Percentiles rank a stretch among this genome's conserved stretches.
phyloP scores from a whole-genome alignment of 345 rosid species.

The Lepidium didymum region DNA sequence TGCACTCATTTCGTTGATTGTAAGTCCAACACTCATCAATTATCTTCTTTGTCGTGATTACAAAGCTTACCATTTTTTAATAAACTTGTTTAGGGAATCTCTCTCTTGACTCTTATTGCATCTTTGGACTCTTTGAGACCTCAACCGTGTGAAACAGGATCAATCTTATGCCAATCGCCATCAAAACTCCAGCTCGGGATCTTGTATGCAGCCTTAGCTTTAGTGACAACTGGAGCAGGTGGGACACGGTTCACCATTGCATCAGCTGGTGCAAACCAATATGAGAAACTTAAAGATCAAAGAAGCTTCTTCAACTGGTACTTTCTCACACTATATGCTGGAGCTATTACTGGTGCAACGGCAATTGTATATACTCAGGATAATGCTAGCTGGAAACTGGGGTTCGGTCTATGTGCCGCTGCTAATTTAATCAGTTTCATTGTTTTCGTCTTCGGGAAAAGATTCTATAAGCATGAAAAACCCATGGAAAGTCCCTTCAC shows the following conservation, averaged over 20 bases:
- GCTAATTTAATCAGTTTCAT: slow-evolving; percentile 21
- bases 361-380: slow-evolving; percentile 35
- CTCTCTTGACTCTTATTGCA: slow-evolving; percentile 28
- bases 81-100: slow-evolving; percentile 22
- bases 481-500: slow-evolving; percentile 33
- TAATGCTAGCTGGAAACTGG: slow-evolving; percentile 37
- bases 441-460: slow-evolving; percentile 28
- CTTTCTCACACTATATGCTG: slow-evolving; percentile 17
- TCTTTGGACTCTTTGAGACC: slow-evolving; percentile 27
- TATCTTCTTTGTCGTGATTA: background rate
- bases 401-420: slow-evolving; percentile 28
- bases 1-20: slow-evolving; percentile 28
- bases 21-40: background rate
- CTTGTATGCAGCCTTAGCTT: slow-evolving; percentile 30
- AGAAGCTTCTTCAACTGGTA: slow-evolving; percentile 44
- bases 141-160: slow-evolving; percentile 14
- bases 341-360: slow-evolving; percentile 12
- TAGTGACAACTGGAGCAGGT: slow-evolving; percentile 22
- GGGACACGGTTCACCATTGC: slow-evolving; percentile 32
- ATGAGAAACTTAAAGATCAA: slow-evolving; percentile 20
- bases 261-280: slow-evolving; percentile 39
- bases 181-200: slow-evolving; percentile 24
- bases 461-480: slow-evolving; percentile 21
- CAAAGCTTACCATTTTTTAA: background rate
- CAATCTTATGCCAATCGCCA: slow-evolving; percentile 22